A percentile compares a stretch with the other conserved stretches of the same genome.
phyloP scores from a whole-genome alignment of 345 rosid species.

The Microthlaspi erraticum region DNA sequence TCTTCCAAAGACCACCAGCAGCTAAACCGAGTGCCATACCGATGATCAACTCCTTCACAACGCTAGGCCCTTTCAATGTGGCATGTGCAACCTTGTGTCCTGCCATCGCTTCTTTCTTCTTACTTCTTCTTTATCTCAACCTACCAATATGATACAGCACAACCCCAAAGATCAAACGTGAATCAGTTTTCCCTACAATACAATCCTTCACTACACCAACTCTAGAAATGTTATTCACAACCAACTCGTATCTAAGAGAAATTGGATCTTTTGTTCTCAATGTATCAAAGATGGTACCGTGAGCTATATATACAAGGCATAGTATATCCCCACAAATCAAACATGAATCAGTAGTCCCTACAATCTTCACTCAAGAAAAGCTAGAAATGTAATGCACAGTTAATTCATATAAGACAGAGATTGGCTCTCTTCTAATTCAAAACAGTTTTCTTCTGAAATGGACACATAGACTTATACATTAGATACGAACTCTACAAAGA shows the following conservation, averaged over 20 bases:
- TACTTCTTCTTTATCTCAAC: slow-evolving; percentile 1
- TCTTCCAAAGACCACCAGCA: slow-evolving; percentile 75
- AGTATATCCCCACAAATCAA: slow-evolving; percentile 9
- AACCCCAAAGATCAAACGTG: slow-evolving; percentile 25
- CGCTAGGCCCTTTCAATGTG: slow-evolving; percentile 82
- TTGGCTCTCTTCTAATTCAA: neutral
- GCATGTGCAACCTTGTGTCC: slow-evolving; percentile 75
- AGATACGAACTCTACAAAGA: too few species aligned
- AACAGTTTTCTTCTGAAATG: neutral
- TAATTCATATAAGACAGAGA: neutral
- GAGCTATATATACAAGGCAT: neutral
- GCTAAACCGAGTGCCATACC: slow-evolving; percentile 62
- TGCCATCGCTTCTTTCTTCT: slow-evolving; percentile 55
- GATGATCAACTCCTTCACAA: slow-evolving; percentile 68
- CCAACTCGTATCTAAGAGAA: too few species aligned
- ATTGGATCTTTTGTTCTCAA: neutral
- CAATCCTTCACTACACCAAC: neutral
- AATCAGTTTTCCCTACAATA: neutral
- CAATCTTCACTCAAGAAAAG: neutral
- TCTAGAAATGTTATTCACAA: neutral
- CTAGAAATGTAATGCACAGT: slow-evolving; percentile 3
- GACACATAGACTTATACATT: neutral
- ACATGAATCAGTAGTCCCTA: neutral
- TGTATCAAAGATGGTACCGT: neutral
- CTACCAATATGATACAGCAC: slow-evolving; percentile 17